Conservation (phyloP, 495 filamentous ascomycete genomes). For the Tuber melanosporum region DNA sequence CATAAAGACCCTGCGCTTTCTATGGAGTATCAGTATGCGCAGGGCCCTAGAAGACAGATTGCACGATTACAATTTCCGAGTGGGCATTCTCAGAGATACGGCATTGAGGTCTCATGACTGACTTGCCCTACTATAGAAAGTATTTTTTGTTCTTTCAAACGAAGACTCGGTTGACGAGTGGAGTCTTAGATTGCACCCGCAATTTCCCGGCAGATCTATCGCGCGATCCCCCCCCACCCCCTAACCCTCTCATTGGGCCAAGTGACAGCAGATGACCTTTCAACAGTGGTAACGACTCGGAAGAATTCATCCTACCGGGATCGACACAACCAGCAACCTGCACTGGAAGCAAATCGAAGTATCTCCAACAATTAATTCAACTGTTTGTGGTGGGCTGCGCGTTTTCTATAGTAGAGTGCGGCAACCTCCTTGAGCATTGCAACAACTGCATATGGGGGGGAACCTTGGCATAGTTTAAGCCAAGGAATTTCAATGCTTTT, state of each 20-base stretch:
- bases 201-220: not conserved
- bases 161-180: not conserved
- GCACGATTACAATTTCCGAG: not conserved
- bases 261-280: conserved; percentile 1
- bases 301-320: not conserved
- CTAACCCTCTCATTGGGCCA: not conserved
- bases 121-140: not conserved
- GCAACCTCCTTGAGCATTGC: not conserved
- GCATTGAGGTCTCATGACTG: not conserved
- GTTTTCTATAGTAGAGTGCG: not conserved
- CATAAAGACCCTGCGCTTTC: not conserved
- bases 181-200: not conserved
- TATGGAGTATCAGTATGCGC: not conserved
- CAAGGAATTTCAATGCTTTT: not conserved
- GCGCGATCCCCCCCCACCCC: not conserved
- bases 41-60: not conserved
- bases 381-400: not conserved
- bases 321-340: not conserved
- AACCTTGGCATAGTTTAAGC: not conserved
- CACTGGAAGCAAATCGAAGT: too few species aligned
- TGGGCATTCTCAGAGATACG: not conserved
- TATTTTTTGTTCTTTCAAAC: not conserved
- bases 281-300: not conserved
- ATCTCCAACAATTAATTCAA: not conserved
- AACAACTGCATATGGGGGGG: not conserved